These are phyloP conservation scores for Debaryomyces fabryi DNA, from an alignment of 1,139 yeast genomes.

Conservation along the genomic window DNA sequence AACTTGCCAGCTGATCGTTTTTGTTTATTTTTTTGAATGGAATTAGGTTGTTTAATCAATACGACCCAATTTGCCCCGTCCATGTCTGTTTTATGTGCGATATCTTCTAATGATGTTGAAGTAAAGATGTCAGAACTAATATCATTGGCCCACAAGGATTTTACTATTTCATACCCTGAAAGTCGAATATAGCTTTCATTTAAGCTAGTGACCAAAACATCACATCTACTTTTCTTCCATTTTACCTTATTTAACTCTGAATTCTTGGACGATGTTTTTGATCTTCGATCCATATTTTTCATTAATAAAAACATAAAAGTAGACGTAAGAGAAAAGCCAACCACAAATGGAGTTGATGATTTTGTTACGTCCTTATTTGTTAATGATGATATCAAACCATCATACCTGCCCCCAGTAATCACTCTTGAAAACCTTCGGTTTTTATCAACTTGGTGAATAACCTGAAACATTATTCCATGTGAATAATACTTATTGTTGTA, in stretches of 20 bases:
- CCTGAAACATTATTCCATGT: constrained; percentile 88
- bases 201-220: constrained; percentile 74
- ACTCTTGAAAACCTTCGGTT: constrained; percentile 47
- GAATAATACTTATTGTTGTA: constrained; percentile 78
- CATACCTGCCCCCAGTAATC: constrained; percentile 95
- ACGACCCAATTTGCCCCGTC: constrained; percentile 80
- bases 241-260: constrained; percentile 27
- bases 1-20: constrained; percentile 41
- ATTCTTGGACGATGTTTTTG: constrained; percentile 28
- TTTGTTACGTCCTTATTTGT: constrained; percentile 43
- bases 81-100: constrained; percentile 59
- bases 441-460: constrained; percentile 60
- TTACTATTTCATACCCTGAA: constrained; percentile 64
- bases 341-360: constrained; percentile 55
- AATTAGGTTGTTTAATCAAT: constrained; percentile 60
- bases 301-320: constrained; percentile 46
- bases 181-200: constrained; percentile 54
- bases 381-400: constrained; percentile 63
- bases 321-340: constrained; percentile 72
- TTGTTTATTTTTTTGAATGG: constrained; percentile 31
- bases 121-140: constrained; percentile 72
- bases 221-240: constrained; percentile 60
- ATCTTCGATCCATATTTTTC: constrained; percentile 33
- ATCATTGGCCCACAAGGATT: constrained; percentile 66
- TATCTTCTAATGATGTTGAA: constrained; percentile 64